Evolutionary conservation across 2,329 filamentous ascomycete species (phyloP).

Genomic region (Aspergillus transmontanensis): DNA sequence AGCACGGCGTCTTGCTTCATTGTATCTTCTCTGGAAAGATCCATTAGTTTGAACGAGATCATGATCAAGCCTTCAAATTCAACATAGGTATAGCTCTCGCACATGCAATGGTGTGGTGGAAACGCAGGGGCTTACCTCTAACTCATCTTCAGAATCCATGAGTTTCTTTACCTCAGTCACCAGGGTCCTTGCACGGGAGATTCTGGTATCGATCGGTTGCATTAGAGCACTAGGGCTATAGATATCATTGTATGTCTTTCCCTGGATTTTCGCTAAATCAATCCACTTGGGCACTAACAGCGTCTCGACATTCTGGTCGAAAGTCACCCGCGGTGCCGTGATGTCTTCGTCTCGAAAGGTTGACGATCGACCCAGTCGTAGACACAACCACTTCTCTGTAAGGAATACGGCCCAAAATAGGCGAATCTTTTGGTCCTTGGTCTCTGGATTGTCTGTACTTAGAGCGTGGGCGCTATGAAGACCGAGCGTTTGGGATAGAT

Average conservation of each 20-base stretch:
- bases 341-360: constrained; percentile 8
- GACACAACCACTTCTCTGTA: background rate
- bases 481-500: constrained; percentile 13
- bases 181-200: constrained; percentile 12
- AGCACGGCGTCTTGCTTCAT: background rate
- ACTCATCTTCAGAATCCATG: constrained; percentile 1
- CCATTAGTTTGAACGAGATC: background rate
- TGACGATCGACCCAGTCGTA: constrained; percentile 6
- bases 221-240: constrained; percentile 18
- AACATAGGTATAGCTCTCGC: background rate
- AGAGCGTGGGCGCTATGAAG: constrained; percentile 10
- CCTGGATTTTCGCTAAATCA: constrained; percentile 15
- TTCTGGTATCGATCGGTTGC: constrained; percentile 13
- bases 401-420: constrained; percentile 6
- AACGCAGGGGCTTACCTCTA: background rate
- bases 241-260: constrained; percentile 15
- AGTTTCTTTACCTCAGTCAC: constrained; percentile 10
- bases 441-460: background rate
- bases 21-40: background rate
- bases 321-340: background rate
- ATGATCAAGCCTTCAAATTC: background rate
- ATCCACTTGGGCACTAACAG: constrained; percentile 9
- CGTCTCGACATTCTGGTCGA: background rate
- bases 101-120: background rate
- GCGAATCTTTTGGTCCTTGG: background rate